Base-by-base conservation (phyloP, 306 rosid genomes). In the Clitoria ternatea region DNA sequence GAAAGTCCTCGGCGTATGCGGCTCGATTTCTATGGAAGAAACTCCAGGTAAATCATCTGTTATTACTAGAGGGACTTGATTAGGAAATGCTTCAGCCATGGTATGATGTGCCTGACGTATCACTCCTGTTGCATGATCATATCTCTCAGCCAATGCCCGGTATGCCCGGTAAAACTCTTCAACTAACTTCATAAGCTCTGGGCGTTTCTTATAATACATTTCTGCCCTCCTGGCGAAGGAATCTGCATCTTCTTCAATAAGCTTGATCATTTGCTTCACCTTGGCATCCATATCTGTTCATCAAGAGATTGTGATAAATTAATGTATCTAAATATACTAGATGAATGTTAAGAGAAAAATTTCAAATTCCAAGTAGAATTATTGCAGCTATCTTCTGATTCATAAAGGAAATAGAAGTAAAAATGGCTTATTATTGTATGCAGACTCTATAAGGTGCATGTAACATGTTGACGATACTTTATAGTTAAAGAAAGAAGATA, bases 221-320 rank as follows among this genome's bases (percentile, higher is more conserved):
- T 95, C 99, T 39, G 99, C 99, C 68, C 99, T 95, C 75, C 90
- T 87, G 32, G 99, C 99, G 82, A 95, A 95, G 68, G 99, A 95
- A 78, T 95, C 99, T 14, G 99, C 99, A 71, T 95, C 99, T 84
- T 85, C 91, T 81, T 95, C 99, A 77, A 95, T 86, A 55, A 95
- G 86, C 83, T 85, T 95, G 84, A 95, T 95, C 99, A 95, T 95
- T 72, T 84, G 96, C 80, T 91, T 95, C 83, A 95, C 94, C 74
- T 91, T 95, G 53, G 61, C 59, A 83, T 92, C 92, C 97, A 92
- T 93, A 80, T 86, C 93, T 93, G 83, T 76, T 73, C 75, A 57
- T 24, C 11, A 63, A 7, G 49, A 48, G 18, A 45, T 59, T 56
- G 24, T 22, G 29, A 45, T 73, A 44, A 79, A 15, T 69, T 63